Percentiles rank a stretch among this genome's conserved stretches.
These are phyloP conservation scores for Ceratocystis lukuohia DNA, from an alignment of 2,329 filamentous ascomycete species.

Conservation along the genomic window DNA sequence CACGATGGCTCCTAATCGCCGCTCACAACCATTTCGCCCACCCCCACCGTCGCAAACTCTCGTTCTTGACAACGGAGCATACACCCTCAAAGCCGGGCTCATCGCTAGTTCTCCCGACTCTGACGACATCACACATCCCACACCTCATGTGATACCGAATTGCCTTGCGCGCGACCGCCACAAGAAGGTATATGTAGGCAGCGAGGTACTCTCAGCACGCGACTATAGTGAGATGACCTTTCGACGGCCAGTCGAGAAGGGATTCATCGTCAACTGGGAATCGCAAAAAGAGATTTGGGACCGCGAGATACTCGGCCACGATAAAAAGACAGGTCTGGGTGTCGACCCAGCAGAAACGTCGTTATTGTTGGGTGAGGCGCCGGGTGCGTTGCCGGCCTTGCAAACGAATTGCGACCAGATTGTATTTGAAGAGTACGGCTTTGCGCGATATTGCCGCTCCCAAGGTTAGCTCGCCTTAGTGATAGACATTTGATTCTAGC, in stretches of 20 bases:
- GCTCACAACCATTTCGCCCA: slow-evolving; percentile 39
- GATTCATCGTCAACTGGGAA: slow-evolving; percentile 94
- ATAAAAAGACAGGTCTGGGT: slow-evolving; percentile 41
- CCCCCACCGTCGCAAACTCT: slow-evolving; percentile 54
- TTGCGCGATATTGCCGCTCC: slow-evolving; percentile 69
- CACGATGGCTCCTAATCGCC: slow-evolving; percentile 36
- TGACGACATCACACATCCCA: slow-evolving; percentile 27
- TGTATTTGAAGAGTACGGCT: slow-evolving; percentile 93
- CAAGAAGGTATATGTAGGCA: slow-evolving; percentile 63
- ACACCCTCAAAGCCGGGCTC: slow-evolving; percentile 83
- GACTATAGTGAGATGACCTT: slow-evolving; percentile 87
- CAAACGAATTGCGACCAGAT: slow-evolving; percentile 92
- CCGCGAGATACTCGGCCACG: slow-evolving; percentile 60
- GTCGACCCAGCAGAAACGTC: slow-evolving; percentile 74
- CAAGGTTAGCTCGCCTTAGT: slow-evolving; percentile 38
- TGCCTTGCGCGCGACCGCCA: slow-evolving; percentile 75
- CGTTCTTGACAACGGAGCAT: slow-evolving; percentile 84
- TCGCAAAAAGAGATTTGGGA: slow-evolving; percentile 94
- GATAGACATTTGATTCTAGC: not conserved
- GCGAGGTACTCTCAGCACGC: slow-evolving; percentile 62
- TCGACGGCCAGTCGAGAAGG: slow-evolving; percentile 81
- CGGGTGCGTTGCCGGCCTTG: slow-evolving; percentile 66
- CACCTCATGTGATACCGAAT: slow-evolving; percentile 66
- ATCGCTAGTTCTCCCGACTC: slow-evolving; percentile 33
- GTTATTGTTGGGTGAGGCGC: slow-evolving; percentile 70